These are phyloP conservation scores for Pseudodiploospora longispora DNA, from an alignment of 2,329 filamentous ascomycete genomes.

Conservation along the genomic window DNA sequence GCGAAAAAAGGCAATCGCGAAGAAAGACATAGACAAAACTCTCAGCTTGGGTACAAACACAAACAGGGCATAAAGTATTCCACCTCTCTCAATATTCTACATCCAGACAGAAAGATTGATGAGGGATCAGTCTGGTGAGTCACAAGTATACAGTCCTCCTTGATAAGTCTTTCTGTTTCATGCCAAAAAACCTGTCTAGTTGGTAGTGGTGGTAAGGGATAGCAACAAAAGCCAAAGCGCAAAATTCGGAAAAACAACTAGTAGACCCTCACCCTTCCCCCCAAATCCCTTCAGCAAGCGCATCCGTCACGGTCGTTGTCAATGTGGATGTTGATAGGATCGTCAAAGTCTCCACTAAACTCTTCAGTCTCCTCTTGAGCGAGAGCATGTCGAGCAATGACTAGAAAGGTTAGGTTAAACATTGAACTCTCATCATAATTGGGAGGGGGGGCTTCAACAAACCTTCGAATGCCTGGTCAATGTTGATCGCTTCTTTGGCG, in stretches of 20 bases:
- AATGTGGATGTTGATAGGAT: constrained; percentile 96
- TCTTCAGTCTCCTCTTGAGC: constrained; percentile 97
- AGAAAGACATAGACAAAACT: neutral
- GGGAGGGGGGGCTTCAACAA: constrained; percentile 12
- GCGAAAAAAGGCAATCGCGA: neutral
- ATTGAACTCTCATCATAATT: neutral
- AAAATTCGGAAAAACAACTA: neutral
- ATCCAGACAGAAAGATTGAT: constrained; percentile 4
- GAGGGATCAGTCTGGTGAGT: constrained; percentile 4
- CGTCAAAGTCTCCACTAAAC: constrained; percentile 93
- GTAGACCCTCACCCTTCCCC: constrained; percentile 1
- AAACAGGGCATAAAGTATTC: neutral
- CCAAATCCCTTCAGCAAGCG: constrained; percentile 58
- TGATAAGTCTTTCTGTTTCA: too few relatives aligned
- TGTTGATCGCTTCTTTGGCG: constrained; percentile 97
- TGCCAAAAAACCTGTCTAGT: too few relatives aligned
- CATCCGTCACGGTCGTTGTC: constrained; percentile 91
- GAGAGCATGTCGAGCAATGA: constrained; percentile 91
- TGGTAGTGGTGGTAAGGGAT: neutral
- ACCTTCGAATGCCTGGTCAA: constrained; percentile 74
- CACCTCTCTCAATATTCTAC: constrained; percentile 12
- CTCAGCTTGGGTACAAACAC: constrained; percentile 5
- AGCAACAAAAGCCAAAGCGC: neutral
- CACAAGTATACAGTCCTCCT: constrained; percentile 6
- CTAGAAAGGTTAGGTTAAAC: constrained; percentile 35